These are phyloP conservation scores for Hydnomerulius pinastri DNA, from an alignment of 768 basidiomycete species.

Conservation along the genomic window DNA sequence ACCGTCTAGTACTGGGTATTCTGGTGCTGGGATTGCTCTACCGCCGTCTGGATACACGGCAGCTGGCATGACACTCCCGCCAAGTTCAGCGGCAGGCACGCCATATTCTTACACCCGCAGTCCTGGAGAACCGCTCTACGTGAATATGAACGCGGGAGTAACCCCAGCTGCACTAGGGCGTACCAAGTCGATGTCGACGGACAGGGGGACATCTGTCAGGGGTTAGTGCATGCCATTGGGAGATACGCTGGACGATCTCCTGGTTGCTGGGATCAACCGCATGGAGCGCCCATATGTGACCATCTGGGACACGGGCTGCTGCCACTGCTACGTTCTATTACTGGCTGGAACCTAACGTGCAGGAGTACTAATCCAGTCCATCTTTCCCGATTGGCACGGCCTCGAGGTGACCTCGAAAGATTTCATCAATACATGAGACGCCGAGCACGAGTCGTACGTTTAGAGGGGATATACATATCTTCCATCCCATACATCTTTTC, in stretches of 20 bases:
- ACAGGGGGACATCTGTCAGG: slow-evolving; percentile 10
- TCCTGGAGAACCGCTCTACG: slow-evolving; percentile 8
- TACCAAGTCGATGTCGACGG: slow-evolving; percentile 17
- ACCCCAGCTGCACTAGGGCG: slow-evolving; percentile 27
- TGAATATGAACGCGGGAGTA: slow-evolving; percentile 18
- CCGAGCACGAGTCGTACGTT: too few relatives aligned
- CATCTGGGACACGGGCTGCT: not conserved
- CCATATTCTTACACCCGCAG: slow-evolving; percentile 21
- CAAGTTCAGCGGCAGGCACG: slow-evolving; percentile 12
- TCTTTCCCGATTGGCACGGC: not conserved
- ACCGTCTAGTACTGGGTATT: slow-evolving; percentile 19
- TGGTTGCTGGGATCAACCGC: too few relatives aligned
- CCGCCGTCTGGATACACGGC: slow-evolving; percentile 15
- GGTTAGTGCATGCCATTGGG: not conserved
- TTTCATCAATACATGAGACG: not conserved
- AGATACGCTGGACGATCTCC: not conserved
- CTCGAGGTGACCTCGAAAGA: not conserved
- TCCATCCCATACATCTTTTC: not conserved
- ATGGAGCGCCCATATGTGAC: too few relatives aligned
- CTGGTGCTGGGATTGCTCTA: slow-evolving; percentile 12
- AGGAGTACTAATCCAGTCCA: not conserved
- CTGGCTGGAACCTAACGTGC: not conserved
- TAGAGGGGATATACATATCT: not conserved
- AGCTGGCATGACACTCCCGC: slow-evolving; percentile 7
- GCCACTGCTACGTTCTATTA: not conserved